These are phyloP conservation scores for Eucalyptus erythrocorys DNA, from an alignment of 345 rosid species.

Conservation along the genomic window DNA sequence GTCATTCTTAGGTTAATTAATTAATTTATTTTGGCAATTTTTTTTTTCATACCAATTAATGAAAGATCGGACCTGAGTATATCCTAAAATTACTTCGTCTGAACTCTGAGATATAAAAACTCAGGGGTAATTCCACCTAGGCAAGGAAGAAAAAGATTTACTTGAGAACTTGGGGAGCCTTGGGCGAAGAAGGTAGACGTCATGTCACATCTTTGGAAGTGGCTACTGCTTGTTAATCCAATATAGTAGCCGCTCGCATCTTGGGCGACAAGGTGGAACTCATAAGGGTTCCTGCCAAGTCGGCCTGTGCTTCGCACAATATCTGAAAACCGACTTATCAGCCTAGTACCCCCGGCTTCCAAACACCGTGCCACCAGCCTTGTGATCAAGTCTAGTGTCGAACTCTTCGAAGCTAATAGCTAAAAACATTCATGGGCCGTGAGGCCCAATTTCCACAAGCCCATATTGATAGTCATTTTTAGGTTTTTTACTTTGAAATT, in stretches of 20 bases:
- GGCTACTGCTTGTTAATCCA: accelerated
- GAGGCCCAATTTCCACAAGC: background rate
- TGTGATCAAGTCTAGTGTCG: background rate
- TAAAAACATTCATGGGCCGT: background rate
- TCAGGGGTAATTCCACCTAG: accelerated
- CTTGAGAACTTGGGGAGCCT: accelerated
- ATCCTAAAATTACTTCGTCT: too few relatives aligned
- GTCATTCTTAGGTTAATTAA: background rate
- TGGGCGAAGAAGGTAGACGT: accelerated
- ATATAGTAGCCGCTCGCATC: accelerated
- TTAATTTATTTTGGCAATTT: too few relatives aligned
- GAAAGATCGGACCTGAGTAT: too few relatives aligned
- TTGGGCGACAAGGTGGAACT: accelerated
- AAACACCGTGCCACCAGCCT: accelerated
- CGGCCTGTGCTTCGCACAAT: too few relatives aligned
- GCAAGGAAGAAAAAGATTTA: too few relatives aligned
- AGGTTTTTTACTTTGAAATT: background rate
- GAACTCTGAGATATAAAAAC: too few relatives aligned
- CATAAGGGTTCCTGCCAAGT: accelerated
- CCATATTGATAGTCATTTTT: background rate
- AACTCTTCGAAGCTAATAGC: background rate
- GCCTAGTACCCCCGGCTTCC: too few relatives aligned
- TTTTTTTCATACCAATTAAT: too few relatives aligned
- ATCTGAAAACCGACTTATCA: too few relatives aligned
- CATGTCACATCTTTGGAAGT: too few relatives aligned